Base-by-base conservation (phyloP, 2,329 filamentous ascomycete species). In the Sporothrix luriei region DNA sequence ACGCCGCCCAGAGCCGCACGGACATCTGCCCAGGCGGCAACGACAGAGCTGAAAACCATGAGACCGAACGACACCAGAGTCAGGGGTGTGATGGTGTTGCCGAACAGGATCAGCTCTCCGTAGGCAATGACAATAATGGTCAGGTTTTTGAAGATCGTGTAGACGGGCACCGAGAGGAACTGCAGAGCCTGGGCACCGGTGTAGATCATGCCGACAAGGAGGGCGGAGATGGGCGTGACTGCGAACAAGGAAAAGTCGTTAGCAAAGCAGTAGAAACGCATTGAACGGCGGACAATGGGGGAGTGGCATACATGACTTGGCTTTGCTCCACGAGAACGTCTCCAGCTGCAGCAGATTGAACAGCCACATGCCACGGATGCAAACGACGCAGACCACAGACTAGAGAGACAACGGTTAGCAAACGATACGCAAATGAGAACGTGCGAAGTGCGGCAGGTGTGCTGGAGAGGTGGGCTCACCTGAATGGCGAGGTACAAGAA, bases 91-190 rank as follows among this genome's bases (percentile, higher is more conserved):
- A 99, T 94, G 64, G 89, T 93, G 77, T 94, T 94, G 72, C 95
- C 95, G 75, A 99, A 99, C 94, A 94, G 98, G 68, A 99, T 86
- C 40, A 99, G 94, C 82, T 99, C 95, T 75, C 95, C 95, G 75
- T 99, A 99, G 69, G 95, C 95, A 77, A 98, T 99, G 74, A 98
- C 89, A 76, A 99, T 98, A 80, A 97, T 99, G 72, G 95, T 98
- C 84, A 99, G 82, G 83, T 99, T 99, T 87, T 99, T 99, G 87
- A 99, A 99, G 79, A 99, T 99, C 69, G 95, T 99, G 83, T 99
- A 99, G 33, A 99, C 95, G 29, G 95, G 95, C 69, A 99, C 97
- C 43, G 94, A 97, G 72, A 99, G 91, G 81, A 90, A 98, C 81
- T 97, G 93, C 59, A 99, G 88, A 24, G 95, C 93, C 84, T 97